A percentile compares a stretch with the other conserved stretches of the same genome.
phyloP scores from a whole-genome alignment of 208 protist species.

The Leishmania martiniquensis region DNA sequence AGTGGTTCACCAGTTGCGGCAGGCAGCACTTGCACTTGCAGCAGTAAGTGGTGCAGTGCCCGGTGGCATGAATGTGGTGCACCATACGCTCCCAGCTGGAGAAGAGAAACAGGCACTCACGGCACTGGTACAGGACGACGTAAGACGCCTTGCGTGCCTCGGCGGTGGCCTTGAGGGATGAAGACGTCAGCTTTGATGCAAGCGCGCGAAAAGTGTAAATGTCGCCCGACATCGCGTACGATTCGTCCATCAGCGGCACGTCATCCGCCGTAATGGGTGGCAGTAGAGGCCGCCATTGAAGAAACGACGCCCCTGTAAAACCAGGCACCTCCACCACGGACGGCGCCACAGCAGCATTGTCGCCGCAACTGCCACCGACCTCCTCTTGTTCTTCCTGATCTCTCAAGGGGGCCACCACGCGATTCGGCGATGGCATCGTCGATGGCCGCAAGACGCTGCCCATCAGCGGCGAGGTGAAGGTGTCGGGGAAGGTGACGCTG shows the following conservation, averaged over 20 bases:
- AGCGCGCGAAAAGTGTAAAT: background rate
- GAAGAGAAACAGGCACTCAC: slow-evolving; percentile 62
- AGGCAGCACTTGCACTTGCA: slow-evolving; percentile 26
- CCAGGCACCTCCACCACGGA: slow-evolving; percentile 20
- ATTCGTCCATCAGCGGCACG: slow-evolving; percentile 29
- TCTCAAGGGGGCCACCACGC: background rate
- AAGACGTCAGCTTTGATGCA: slow-evolving; percentile 1
- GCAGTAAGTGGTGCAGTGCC: slow-evolving; percentile 53
- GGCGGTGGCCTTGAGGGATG: background rate
- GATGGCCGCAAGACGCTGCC: background rate
- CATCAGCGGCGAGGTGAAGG: background rate
- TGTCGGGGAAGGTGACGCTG: background rate
- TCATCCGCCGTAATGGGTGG: slow-evolving; percentile 29
- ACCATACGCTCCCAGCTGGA: slow-evolving; percentile 45
- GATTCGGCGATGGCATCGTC: background rate
- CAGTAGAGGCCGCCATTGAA: slow-evolving; percentile 31
- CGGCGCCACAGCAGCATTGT: background rate
- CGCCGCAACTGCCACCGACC: background rate
- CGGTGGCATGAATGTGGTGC: slow-evolving; percentile 42
- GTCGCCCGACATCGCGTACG: slow-evolving; percentile 18
- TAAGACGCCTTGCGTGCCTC: slow-evolving; percentile 32
- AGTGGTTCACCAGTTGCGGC: slow-evolving; percentile 29
- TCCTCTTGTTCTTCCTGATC: slow-evolving; percentile 4
- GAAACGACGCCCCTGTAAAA: slow-evolving; percentile 25
- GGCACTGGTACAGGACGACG: slow-evolving; percentile 74